Percentiles rank a stretch among this genome's conserved stretches.
Evolutionary conservation across 192 early-diverging fungal species (phyloP).

Genomic region (Phlyctochytrium arcticum): DNA sequence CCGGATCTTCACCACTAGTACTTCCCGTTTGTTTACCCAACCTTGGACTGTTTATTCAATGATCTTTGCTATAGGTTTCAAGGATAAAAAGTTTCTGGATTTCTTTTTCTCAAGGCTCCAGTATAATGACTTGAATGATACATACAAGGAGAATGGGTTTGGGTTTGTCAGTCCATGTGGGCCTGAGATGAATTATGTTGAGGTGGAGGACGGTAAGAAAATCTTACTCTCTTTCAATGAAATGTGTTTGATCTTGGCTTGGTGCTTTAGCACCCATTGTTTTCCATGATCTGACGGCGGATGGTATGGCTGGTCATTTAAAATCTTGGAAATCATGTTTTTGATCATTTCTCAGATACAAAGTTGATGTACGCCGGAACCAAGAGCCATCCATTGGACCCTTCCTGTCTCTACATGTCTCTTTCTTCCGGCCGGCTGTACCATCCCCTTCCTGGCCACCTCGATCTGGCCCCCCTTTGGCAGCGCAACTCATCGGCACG

Average conservation of each 20-base stretch:
- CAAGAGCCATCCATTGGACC: slow-evolving; percentile 10
- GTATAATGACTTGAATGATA: not conserved
- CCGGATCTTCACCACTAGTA: slow-evolving; percentile 24
- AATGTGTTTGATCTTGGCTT: not conserved
- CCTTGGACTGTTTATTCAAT: not conserved
- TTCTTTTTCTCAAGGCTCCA: slow-evolving; percentile 32
- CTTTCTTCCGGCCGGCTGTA: slow-evolving; percentile 22
- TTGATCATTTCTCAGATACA: not conserved
- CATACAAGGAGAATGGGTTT: not conserved
- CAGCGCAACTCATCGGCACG: not conserved
- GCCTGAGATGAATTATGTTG: slow-evolving; percentile 32
- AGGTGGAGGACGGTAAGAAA: slow-evolving; percentile 15
- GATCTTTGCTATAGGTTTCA: slow-evolving; percentile 13
- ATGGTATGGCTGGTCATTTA: not conserved
- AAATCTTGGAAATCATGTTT: not conserved
- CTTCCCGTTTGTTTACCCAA: not conserved
- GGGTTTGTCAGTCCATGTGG: slow-evolving; percentile 33
- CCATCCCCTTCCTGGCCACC: slow-evolving; percentile 18
- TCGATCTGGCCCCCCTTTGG: slow-evolving; percentile 7
- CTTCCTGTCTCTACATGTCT: slow-evolving; percentile 14
- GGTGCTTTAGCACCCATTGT: slow-evolving; percentile 21
- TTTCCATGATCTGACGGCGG: slow-evolving; percentile 22
- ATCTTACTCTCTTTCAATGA: too few relatives aligned
- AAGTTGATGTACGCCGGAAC: slow-evolving; percentile 23
- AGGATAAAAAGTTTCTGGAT: slow-evolving; percentile 36